Percentiles rank a stretch among this genome's conserved stretches.
Conservation (phyloP, 306 rosid species). For the Cyclanthera cordifolia region DNA sequence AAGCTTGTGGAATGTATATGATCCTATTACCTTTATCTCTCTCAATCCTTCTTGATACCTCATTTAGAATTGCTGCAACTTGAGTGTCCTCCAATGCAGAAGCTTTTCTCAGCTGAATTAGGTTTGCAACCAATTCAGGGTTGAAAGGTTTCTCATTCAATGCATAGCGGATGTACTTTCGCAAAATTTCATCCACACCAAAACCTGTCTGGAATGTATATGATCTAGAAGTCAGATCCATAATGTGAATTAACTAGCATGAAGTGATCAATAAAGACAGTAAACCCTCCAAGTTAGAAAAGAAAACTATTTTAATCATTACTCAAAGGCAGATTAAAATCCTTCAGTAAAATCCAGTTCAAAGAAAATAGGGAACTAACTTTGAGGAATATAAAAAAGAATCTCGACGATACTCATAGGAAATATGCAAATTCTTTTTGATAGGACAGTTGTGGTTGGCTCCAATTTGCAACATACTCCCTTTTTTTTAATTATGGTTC, state of each 20-base stretch:
- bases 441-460: not conserved
- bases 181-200: conserved; percentile 54
- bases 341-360: not conserved
- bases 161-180: conserved; percentile 77
- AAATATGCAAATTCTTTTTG: not conserved
- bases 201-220: conserved; percentile 68
- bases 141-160: conserved; percentile 87
- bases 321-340: not conserved
- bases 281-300: not conserved
- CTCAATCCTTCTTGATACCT: conserved; percentile 78
- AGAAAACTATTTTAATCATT: not conserved
- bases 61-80: conserved; percentile 62
- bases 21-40: conserved; percentile 55
- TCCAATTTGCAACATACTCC: not conserved
- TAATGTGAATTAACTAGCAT: not conserved
- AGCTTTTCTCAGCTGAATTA: conserved; percentile 66
- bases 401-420: not conserved
- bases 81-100: conserved; percentile 49
- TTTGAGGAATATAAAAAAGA: not conserved
- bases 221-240: conserved; percentile 15
- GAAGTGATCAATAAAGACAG: not conserved
- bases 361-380: not conserved
- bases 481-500: no score
- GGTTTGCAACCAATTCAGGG: conserved; percentile 59
- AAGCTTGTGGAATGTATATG: no score